Conservation (phyloP, 2,329 filamentous ascomycete genomes). For the Neonectria punicea region DNA sequence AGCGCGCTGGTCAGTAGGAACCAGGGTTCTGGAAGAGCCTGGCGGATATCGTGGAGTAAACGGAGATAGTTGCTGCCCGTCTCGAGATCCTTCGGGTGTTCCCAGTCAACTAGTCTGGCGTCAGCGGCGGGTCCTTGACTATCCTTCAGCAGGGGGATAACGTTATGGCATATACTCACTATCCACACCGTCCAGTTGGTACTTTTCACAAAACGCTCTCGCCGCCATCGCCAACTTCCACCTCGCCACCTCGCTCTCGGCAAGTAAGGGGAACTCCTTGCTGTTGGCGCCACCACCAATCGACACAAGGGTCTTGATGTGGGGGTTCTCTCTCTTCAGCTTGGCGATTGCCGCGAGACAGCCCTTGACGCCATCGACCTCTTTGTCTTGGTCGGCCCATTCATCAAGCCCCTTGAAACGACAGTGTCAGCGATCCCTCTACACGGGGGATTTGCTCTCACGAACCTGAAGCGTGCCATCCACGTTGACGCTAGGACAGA, state of each 20-base stretch:
- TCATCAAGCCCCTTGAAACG: constrained; percentile 62
- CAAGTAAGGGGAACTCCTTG: constrained; percentile 68
- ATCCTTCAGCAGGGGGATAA: neutral
- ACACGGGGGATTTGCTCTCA: neutral
- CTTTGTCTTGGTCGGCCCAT: constrained; percentile 70
- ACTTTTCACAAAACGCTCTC: constrained; percentile 64
- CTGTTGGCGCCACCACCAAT: constrained; percentile 73
- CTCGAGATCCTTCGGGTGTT: constrained; percentile 65
- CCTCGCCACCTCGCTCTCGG: constrained; percentile 58
- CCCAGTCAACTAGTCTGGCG: constrained; percentile 69
- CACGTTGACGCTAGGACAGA: constrained; percentile 45
- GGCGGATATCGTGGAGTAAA: constrained; percentile 65
- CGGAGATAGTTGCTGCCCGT: constrained; percentile 68
- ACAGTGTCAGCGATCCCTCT: constrained; percentile 6
- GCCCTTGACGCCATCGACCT: constrained; percentile 67
- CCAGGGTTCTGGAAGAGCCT: constrained; percentile 62
- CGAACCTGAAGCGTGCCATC: constrained; percentile 54
- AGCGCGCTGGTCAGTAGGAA: constrained; percentile 72
- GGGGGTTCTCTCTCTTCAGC: constrained; percentile 66
- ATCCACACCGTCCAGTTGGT: constrained; percentile 72
- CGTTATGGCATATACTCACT: constrained; percentile 51
- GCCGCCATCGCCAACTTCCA: constrained; percentile 66
- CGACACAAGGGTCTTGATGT: constrained; percentile 69
- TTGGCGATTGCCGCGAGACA: constrained; percentile 69
- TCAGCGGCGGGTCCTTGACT: neutral